These are phyloP conservation scores for Lumnitzera racemosa DNA, from an alignment of 345 rosid genomes.

Conservation along the genomic window DNA sequence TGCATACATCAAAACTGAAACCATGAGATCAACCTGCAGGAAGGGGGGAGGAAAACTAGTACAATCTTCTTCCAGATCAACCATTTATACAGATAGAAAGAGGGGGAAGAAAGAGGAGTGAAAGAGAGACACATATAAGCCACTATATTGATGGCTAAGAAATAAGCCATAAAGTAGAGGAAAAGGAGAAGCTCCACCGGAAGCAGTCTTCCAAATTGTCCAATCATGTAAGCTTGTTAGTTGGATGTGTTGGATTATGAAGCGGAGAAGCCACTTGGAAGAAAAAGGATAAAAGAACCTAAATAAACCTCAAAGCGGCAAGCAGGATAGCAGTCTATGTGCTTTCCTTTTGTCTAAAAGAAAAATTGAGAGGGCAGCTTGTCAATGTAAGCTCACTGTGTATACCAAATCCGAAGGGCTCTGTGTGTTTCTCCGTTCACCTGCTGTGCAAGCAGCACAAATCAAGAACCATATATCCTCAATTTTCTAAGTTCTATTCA, in stretches of 20 bases:
- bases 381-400: not conserved
- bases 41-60: not conserved
- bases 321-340: not conserved
- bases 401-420: constrained; percentile 2
- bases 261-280: not conserved
- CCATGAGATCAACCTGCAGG: constrained; percentile 1
- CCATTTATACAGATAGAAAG: constrained; percentile 6
- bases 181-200: constrained; percentile 1
- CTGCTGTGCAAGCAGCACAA: no score
- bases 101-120: not conserved
- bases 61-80: constrained; percentile 15
- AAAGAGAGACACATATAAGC: not conserved
- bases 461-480: not conserved
- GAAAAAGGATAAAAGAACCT: not conserved
- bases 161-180: no score
- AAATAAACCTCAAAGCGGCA: no score
- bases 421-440: no score
- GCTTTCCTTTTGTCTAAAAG: not conserved
- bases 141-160: not conserved
- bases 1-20: no score
- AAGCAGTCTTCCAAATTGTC: not conserved
- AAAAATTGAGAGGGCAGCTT: not conserved
- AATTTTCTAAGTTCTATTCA: constrained; percentile 15
- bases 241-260: constrained; percentile 1
- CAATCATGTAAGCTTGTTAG: constrained; percentile 3